A percentile compares a stretch with the other conserved stretches of the same genome.
These are phyloP conservation scores for Letharia lupina DNA, from an alignment of 495 filamentous ascomycete species.

Conservation along the genomic window DNA sequence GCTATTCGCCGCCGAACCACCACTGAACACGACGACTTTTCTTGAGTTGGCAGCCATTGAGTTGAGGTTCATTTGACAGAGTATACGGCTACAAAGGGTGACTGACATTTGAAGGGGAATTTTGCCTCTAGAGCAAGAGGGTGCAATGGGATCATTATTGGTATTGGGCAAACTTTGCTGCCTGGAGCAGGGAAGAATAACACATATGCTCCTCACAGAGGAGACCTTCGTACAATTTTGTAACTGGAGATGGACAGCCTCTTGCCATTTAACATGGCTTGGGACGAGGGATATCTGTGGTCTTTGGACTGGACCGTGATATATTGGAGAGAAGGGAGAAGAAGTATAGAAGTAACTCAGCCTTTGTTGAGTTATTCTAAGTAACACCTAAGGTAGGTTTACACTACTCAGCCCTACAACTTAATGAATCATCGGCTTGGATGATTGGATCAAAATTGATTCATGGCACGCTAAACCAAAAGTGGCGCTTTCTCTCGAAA, in stretches of 20 bases:
- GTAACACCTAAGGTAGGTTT: too few species aligned
- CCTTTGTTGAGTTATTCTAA: too few species aligned
- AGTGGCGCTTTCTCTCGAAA: not conserved
- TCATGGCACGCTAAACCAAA: not conserved
- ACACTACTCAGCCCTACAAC: too few species aligned
- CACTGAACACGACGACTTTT: constrained; percentile 76
- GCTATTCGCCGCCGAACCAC: constrained; percentile 87
- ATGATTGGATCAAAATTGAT: not conserved
- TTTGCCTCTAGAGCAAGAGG: not conserved
- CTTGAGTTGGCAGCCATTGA: constrained; percentile 20
- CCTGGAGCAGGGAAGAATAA: not conserved
- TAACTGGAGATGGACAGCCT: not conserved
- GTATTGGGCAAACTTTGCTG: not conserved
- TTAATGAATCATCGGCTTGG: too few species aligned
- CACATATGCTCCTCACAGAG: not conserved
- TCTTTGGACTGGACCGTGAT: not conserved
- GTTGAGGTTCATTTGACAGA: not conserved
- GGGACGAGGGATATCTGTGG: not conserved
- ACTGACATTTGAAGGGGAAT: not conserved
- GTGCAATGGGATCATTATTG: not conserved
- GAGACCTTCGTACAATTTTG: not conserved
- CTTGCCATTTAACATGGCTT: not conserved
- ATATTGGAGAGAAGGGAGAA: not conserved
- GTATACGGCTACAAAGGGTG: not conserved
- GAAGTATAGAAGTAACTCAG: too few species aligned